Conservation (phyloP, 2,329 filamentous ascomycete species). For the Colletotrichum scovillei region DNA sequence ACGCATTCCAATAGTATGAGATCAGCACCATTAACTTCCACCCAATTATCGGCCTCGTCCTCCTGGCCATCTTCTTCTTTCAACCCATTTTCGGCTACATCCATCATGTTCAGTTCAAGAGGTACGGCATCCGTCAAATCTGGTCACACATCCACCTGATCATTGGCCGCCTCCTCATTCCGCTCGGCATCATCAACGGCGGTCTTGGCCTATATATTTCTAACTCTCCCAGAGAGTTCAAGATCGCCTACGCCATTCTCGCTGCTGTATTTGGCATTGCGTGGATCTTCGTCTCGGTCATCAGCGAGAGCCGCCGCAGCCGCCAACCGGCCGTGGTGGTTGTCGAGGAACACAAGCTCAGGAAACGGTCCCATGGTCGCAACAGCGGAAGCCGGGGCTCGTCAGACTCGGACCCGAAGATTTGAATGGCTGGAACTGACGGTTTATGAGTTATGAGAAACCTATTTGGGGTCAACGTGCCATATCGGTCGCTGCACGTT, state of each 20-base stretch:
- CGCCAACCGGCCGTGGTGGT: slow-evolving; percentile 22
- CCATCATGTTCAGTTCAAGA: slow-evolving; percentile 56
- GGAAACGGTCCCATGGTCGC: neutral
- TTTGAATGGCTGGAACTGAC: neutral
- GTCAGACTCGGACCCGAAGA: slow-evolving; percentile 19
- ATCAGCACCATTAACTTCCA: slow-evolving; percentile 51
- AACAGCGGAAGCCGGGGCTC: slow-evolving; percentile 7
- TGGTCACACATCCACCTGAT: slow-evolving; percentile 57
- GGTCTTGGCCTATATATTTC: slow-evolving; percentile 55
- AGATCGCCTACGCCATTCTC: slow-evolving; percentile 52
- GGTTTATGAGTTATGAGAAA: neutral
- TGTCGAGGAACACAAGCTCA: slow-evolving; percentile 33
- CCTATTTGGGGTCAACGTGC: neutral
- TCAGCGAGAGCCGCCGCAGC: slow-evolving; percentile 44
- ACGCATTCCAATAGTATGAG: slow-evolving; percentile 41
- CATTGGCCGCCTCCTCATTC: slow-evolving; percentile 52
- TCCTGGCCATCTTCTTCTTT: slow-evolving; percentile 51
- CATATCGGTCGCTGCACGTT: too few species aligned
- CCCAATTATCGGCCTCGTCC: slow-evolving; percentile 58
- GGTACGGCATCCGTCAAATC: slow-evolving; percentile 48
- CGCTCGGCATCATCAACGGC: slow-evolving; percentile 57
- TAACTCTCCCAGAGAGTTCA: slow-evolving; percentile 39
- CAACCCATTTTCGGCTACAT: slow-evolving; percentile 55
- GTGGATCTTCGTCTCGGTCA: slow-evolving; percentile 49
- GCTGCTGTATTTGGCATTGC: slow-evolving; percentile 49